These are phyloP conservation scores for Collariella sp. DNA, from an alignment of 495 filamentous ascomycete genomes.

Conservation along the genomic window DNA sequence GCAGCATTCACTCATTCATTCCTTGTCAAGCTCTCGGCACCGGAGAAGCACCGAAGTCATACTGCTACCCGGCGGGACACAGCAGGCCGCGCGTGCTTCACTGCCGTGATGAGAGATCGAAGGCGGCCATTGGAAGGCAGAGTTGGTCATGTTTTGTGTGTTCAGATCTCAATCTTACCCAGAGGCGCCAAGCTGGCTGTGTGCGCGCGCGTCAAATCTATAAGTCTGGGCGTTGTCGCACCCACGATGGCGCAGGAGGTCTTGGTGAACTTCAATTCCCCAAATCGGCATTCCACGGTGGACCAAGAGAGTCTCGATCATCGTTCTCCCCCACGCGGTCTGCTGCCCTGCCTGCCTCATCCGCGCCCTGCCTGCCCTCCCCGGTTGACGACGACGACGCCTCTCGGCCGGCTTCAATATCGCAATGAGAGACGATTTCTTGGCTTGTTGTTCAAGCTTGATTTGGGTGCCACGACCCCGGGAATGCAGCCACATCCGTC, in stretches of 20 bases:
- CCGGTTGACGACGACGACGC: not conserved
- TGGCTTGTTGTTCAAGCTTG: not conserved
- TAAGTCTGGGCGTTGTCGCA: constrained; percentile 26
- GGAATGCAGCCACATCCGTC: constrained; percentile 9
- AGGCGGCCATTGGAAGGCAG: not conserved
- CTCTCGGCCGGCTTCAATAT: not conserved
- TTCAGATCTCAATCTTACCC: constrained; percentile 26
- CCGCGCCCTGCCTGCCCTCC: not conserved
- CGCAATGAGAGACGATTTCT: not conserved
- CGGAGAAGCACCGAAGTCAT: constrained; percentile 6
- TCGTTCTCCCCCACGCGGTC: not conserved
- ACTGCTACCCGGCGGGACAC: not conserved
- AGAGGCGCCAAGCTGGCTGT: constrained; percentile 27
- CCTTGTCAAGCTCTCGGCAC: constrained; percentile 8
- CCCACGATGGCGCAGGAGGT: constrained; percentile 1
- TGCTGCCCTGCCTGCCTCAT: not conserved
- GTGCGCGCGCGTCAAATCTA: constrained; percentile 14
- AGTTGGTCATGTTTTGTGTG: constrained; percentile 8
- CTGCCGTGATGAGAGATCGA: not conserved
- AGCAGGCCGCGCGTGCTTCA: not conserved
- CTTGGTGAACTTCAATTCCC: constrained; percentile 9
- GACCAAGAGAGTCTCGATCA: not conserved
- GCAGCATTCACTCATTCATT: not conserved
- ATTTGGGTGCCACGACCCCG: constrained; percentile 3
- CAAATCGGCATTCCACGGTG: constrained; percentile 1